Percentiles rank a stretch among this genome's conserved stretches.
These are phyloP conservation scores for Apiospora hydei DNA, from an alignment of 2,329 filamentous ascomycete species.

Conservation along the genomic window DNA sequence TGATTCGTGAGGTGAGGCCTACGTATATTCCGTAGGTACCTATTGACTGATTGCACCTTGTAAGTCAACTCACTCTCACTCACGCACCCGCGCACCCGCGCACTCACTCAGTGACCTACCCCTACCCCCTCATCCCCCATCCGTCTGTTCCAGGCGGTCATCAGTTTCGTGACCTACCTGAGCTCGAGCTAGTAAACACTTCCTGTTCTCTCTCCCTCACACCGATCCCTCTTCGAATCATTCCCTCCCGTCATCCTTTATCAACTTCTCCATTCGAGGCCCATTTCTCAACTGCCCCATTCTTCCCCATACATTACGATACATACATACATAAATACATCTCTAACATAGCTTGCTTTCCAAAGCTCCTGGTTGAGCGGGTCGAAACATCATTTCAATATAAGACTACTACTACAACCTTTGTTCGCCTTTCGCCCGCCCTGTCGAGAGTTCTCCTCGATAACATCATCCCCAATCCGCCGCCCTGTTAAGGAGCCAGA, in stretches of 20 bases:
- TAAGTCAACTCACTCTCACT: background rate
- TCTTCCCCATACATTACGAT: slow-evolving; percentile 7
- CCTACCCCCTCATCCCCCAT: background rate
- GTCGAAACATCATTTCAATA: slow-evolving; percentile 15
- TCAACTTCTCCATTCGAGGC: slow-evolving; percentile 15
- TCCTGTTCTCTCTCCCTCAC: background rate
- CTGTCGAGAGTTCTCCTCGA: background rate
- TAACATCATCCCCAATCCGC: background rate
- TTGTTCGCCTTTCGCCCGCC: background rate
- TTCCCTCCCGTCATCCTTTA: slow-evolving; percentile 4
- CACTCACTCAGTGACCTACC: background rate
- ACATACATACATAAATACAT: slow-evolving; percentile 19
- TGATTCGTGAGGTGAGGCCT: slow-evolving; percentile 3
- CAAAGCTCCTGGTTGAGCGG: slow-evolving; percentile 18
- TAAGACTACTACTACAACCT: background rate
- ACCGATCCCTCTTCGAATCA: slow-evolving; percentile 7
- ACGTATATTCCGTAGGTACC: background rate
- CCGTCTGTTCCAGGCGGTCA: slow-evolving; percentile 1
- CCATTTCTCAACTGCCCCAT: slow-evolving; percentile 9
- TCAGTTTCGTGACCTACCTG: slow-evolving; percentile 5
- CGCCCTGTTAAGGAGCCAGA: background rate
- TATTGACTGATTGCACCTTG: background rate
- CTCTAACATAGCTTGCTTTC: slow-evolving; percentile 9
- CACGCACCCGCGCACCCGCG: too few relatives aligned
- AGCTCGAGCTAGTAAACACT: background rate